Evolutionary conservation across 2,329 filamentous ascomycete species (phyloP).

Genomic region (Fusarium phyllophilum): DNA sequence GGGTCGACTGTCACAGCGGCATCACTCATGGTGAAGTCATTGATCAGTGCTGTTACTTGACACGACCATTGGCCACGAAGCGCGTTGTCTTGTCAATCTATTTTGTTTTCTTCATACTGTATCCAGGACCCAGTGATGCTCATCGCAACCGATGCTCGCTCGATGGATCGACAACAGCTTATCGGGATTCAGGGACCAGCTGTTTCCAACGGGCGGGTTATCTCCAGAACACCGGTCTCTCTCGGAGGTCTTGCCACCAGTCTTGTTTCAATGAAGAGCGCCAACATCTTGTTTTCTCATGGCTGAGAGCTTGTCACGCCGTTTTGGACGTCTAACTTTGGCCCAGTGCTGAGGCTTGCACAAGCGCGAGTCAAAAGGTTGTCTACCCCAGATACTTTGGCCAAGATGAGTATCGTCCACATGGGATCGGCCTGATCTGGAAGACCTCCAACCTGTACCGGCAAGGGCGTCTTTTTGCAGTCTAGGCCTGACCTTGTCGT

Average conservation of each 20-base stretch:
- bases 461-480: slow-evolving; percentile 20
- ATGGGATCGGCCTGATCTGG: slow-evolving; percentile 26
- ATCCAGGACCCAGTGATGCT: not conserved
- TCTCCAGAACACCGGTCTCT: slow-evolving; percentile 12
- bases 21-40: slow-evolving; percentile 32
- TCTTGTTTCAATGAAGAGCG: slow-evolving; percentile 1
- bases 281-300: not conserved
- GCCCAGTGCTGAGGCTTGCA: slow-evolving; percentile 24
- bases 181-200: slow-evolving; percentile 20
- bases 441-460: slow-evolving; percentile 16
- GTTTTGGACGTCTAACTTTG: slow-evolving; percentile 21
- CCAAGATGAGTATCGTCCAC: slow-evolving; percentile 8
- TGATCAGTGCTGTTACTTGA: slow-evolving; percentile 16
- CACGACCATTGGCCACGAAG: slow-evolving; percentile 12
- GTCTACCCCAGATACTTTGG: slow-evolving; percentile 31
- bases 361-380: slow-evolving; percentile 12
- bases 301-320: slow-evolving; percentile 8
- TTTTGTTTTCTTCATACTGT: slow-evolving; percentile 34
- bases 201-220: slow-evolving; percentile 1
- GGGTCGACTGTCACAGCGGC: slow-evolving; percentile 31
- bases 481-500: slow-evolving; percentile 13
- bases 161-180: slow-evolving; percentile 11
- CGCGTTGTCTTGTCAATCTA: slow-evolving; percentile 29
- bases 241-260: not conserved
- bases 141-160: slow-evolving; percentile 17